Base-by-base conservation (phyloP, 805 yeast genomes). In the Peterozyma xylosa region DNA sequence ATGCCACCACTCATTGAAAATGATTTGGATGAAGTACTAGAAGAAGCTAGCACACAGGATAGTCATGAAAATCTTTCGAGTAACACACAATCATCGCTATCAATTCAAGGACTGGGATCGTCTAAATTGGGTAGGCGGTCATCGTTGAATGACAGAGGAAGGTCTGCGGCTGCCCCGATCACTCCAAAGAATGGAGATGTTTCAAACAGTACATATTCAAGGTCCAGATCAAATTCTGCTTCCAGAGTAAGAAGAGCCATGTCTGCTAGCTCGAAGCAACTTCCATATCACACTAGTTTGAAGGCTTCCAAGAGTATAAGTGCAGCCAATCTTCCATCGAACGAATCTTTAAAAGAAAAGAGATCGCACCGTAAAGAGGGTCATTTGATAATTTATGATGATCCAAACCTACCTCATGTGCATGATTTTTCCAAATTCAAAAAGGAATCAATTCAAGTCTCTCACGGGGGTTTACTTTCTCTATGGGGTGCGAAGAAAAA, bases 1-100 rank as follows among this genome's bases (percentile, higher is more conserved):
- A 59, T 59, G 63, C 58, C 64, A 3, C 51, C 63, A 3, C 57
- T 61, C 10, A 53, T 55, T 17, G 66, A 61, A 40, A 60, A 61
- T 43, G 62, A 59, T 46, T 45, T 60, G 14, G 66, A 61, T 48
- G 60, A 58, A 30, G 59, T 58, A 2, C 42, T 60, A 15, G 63
- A 57, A 36, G 49, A 35, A 10, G 46, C 38, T 2, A 38, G 13
- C 9, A 38, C 27, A 18, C 18, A 33, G 27, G 29, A 37, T 9
- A 32, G 34, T 9, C 15, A 32, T 32, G 34, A 32, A 3, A 32
- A 14, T 32, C 9, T 5, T 32, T 21, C 7, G 27, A 32, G 9
- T 9, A 32, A 14, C 13, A 14, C 14, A 32, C 34, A 14, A 13
- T 11, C 15, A 32, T 32, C 34, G 9, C 34, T 14, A 32, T 32